Evolutionary conservation across 2,329 filamentous ascomycete species (phyloP), one percentile per base, ranked within the genome.

Genomic region (Scortechinia acanthostroma): DNA sequence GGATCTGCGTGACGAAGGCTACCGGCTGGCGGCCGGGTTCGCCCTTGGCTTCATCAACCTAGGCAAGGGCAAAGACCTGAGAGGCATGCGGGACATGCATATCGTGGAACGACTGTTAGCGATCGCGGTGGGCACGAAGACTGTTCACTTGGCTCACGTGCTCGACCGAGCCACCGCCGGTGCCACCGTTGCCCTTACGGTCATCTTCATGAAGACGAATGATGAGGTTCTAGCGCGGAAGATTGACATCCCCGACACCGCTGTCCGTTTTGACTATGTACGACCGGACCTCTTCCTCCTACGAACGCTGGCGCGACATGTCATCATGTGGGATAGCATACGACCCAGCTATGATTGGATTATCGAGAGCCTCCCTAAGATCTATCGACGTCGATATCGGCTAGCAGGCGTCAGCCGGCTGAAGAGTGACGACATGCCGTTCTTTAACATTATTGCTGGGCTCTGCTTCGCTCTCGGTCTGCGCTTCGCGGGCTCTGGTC

Each of bases 151-250:
- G 28, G 90, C 96, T 20, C 91, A 98, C 55, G 82, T 97, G 6
- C 75, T 97, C 2, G 94, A 98, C 59, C 86, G 91, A 54, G 91
- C 91, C 4, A 93, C 89, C 6, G 88, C 94, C 2, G 93, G 88
- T n/a, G 91, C 93, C 1, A 89, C 94, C 4, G 79, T 97, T 55
- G 91, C 93, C 1, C 74, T 96, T 47, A 80, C 90, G 2, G 75
- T 98, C 45, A 91, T 98, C 22, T 98, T 91, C 62, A 93, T 98
- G 88, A 97, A 97, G 64, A 93, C 91, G 0, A 88, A 94, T 51
- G 88, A 98, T 58, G 76, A 80, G 48, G 81, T 87, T 15, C 77
- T 98, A 17, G 93, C 93, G 3, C 80, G 84, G 46, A 97, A 96
- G 68, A 84, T 98, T 44, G 89, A 97, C 59, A 83, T 97, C 0